phyloP scores from a whole-genome alignment of 2,329 filamentous ascomycete species.

The Trichophyton benhamiae region DNA sequence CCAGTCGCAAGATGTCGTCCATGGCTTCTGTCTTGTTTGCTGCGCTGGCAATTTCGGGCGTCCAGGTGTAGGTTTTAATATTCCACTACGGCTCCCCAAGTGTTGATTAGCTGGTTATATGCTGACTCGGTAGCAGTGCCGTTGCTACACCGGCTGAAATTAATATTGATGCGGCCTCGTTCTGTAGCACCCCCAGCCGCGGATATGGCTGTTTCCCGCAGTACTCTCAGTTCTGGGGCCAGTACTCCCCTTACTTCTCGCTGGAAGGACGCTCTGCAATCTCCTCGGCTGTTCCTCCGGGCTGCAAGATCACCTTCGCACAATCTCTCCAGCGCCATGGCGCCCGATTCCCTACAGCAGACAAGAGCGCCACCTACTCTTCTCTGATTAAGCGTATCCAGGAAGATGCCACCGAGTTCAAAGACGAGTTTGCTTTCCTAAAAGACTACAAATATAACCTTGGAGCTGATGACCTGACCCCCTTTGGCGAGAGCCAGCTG shows the following conservation, averaged over 20 bases:
- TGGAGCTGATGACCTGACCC: conserved; percentile 55
- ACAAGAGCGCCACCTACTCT: conserved; percentile 54
- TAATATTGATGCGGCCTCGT: neutral
- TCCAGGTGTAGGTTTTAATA: neutral
- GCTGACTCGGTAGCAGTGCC: neutral
- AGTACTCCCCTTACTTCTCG: conserved; percentile 75
- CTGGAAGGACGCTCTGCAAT: conserved; percentile 51
- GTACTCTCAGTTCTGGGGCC: conserved; percentile 64
- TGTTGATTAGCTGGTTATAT: neutral
- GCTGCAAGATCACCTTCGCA: conserved; percentile 67
- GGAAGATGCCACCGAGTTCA: conserved; percentile 43
- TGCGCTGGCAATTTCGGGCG: neutral
- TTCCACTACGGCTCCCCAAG: neutral
- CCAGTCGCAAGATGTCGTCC: neutral
- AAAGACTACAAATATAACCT: conserved; percentile 58
- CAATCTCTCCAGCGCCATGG: conserved; percentile 76
- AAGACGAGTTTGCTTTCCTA: conserved; percentile 56
- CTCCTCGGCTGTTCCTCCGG: conserved; percentile 45
- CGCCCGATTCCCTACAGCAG: conserved; percentile 62
- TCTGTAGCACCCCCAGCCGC: conserved; percentile 1
- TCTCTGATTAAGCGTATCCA: conserved; percentile 56
- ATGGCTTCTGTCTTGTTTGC: neutral
- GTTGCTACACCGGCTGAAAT: neutral
- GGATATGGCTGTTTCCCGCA: conserved; percentile 9
- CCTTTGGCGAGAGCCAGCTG: conserved; percentile 57